Base-by-base conservation (phyloP, 2,329 filamentous ascomycete genomes). In the Endocalyx cinctus region DNA sequence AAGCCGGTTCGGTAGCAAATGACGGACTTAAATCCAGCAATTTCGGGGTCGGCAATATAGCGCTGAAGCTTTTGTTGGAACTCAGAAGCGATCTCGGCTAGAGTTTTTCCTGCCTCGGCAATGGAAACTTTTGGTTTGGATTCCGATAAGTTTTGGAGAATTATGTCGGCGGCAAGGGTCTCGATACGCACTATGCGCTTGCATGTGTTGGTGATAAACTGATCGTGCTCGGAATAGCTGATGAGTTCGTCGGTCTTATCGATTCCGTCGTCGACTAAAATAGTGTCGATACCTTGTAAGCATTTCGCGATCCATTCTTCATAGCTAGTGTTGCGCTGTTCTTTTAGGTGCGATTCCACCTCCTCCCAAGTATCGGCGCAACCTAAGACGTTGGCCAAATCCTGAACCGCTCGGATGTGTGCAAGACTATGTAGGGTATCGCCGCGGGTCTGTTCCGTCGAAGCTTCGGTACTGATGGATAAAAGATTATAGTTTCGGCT, bases 1-100 rank as follows among this genome's bases (percentile, higher is more conserved):
- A 89, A 66, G 0, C 87, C 87, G 0, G 80, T 85, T 12, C 86
- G 74, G 55, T 92, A 92, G 60, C 86, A 90, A 35, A 94, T 77
- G 30, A 89, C 78, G 1, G 80, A 85, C 58, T 94, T 92, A 70
- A 94, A 94, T 3, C 75, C 87, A 2, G 77, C 84, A 2, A 94
- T 79, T n/a, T 80, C 71, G 0, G 74, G 63, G 50, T 92, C 80
- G 1, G 67, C 62, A 17, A 88, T 67, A 3, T 76, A 71, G 2
- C 67, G 58, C 8, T 62, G 52, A 22, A 92, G 79, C 15, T 66
- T 57, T 2, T 58, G 51, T 33, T 66, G 62, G 37, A 80, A 79
- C 4, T 66, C 62, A 4, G 59, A 57, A 10, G 70, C 58, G 48
- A 77, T 72, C n/a, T 51, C 44, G 8, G 61, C 54, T 31, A n/a